Percentiles rank a stretch among this genome's conserved stretches.
These are phyloP conservation scores for Biscogniauxia mediterranea DNA, from an alignment of 2,329 filamentous ascomycete genomes.

Conservation along the genomic window DNA sequence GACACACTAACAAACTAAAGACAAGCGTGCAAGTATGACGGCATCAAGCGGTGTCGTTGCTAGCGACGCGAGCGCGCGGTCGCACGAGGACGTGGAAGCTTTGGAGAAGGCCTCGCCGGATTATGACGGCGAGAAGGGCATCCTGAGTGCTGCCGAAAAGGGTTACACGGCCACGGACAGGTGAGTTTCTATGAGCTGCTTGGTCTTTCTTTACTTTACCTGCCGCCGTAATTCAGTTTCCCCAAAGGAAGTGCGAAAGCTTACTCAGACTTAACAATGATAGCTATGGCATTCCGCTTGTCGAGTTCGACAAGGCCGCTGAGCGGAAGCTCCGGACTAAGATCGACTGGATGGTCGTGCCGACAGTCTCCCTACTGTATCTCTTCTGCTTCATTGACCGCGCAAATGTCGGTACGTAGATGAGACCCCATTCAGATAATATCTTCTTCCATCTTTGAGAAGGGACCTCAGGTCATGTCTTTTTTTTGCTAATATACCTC, in stretches of 20 bases:
- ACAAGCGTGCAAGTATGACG: background rate
- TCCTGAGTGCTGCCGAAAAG: conserved; percentile 37
- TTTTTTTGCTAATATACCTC: conserved; percentile 1
- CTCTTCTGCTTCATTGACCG: conserved; percentile 71
- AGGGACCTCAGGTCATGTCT: background rate
- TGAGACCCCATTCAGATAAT: no score
- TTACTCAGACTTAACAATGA: background rate
- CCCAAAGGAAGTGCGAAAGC: background rate
- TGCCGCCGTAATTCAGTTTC: no score
- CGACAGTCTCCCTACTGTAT: conserved; percentile 62
- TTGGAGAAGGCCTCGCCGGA: conserved; percentile 2
- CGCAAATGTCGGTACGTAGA: conserved; percentile 60
- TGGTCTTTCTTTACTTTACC: no score
- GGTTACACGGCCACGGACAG: conserved; percentile 47
- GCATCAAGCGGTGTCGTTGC: background rate
- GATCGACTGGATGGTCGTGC: conserved; percentile 62
- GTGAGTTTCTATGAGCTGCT: conserved; percentile 26
- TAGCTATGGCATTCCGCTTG: conserved; percentile 48
- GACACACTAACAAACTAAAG: no score
- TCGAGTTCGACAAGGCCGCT: conserved; percentile 56
- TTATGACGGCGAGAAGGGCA: conserved; percentile 17
- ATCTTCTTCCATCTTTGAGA: background rate
- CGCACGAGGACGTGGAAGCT: conserved; percentile 7
- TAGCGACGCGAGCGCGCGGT: conserved; percentile 5
- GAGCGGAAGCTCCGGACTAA: conserved; percentile 58